Evolutionary conservation across 2,329 filamentous ascomycete species (phyloP).

Genomic region (Exophiala spinifera): DNA sequence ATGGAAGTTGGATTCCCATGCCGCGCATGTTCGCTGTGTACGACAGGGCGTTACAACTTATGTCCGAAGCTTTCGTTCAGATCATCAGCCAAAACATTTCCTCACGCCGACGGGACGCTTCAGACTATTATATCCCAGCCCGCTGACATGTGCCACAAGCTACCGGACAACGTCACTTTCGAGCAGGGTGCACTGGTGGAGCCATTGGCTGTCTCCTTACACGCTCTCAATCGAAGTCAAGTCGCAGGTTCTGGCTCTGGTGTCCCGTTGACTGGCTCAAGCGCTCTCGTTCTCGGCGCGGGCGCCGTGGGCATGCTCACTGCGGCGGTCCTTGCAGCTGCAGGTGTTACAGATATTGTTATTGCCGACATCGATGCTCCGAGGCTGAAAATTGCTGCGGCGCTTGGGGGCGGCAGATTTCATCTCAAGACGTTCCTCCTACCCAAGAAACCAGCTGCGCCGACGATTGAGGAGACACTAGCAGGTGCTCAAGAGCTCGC

Average conservation of each 20-base stretch:
- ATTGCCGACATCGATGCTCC: conserved; percentile 61
- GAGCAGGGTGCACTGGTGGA: conserved; percentile 59
- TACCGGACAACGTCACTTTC: conserved; percentile 53
- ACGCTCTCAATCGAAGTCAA: conserved; percentile 55
- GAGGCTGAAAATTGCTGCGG: conserved; percentile 54
- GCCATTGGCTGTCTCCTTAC: conserved; percentile 59
- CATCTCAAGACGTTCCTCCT: conserved; percentile 38
- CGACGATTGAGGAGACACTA: conserved; percentile 43
- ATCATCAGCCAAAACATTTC: conserved; percentile 58
- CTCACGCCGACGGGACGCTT: conserved; percentile 62
- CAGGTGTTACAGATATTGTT: conserved; percentile 53
- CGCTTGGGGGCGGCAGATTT: conserved; percentile 35
- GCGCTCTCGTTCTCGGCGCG: conserved; percentile 59
- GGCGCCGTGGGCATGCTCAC: conserved; percentile 60
- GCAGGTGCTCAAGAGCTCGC: conserved; percentile 37
- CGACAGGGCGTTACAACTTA: conserved; percentile 59
- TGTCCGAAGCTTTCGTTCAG: conserved; percentile 58
- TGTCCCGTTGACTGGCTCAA: conserved; percentile 37
- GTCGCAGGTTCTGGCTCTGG: conserved; percentile 39
- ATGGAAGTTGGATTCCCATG: conserved; percentile 89
- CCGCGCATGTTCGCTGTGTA: conserved; percentile 57
- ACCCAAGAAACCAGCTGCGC: conserved; percentile 30
- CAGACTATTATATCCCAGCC: conserved; percentile 62
- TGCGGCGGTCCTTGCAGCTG: conserved; percentile 55
- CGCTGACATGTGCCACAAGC: conserved; percentile 57